Percentiles rank a stretch among this genome's conserved stretches.
phyloP scores from a whole-genome alignment of 1,284 basidiomycete species.

The Tylopilus sp. region DNA sequence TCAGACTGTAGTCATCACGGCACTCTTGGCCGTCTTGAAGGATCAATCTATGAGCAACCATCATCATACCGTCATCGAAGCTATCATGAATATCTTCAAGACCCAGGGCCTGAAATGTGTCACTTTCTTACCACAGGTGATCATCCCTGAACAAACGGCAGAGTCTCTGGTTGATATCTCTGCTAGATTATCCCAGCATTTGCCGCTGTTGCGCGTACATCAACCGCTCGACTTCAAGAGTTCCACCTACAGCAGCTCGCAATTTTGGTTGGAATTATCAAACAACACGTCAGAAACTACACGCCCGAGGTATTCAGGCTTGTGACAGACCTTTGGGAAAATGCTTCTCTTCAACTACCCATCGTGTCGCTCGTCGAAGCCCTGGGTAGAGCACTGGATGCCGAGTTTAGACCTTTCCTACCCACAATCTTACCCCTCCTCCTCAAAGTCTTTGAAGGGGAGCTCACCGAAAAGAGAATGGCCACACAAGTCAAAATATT shows the following conservation, averaged over 20 bases:
- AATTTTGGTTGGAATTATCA: conserved; percentile 95
- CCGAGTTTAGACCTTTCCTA: conserved; percentile 98
- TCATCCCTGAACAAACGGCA: conserved; percentile 15
- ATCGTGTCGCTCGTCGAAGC: conserved; percentile 94
- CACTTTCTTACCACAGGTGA: conserved; percentile 88
- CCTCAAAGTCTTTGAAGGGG: conserved; percentile 88
- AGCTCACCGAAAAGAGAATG: conserved; percentile 74
- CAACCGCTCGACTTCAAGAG: conserved; percentile 81
- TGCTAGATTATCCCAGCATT: conserved; percentile 96
- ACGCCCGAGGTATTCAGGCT: conserved; percentile 80
- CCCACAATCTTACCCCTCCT: conserved; percentile 89
- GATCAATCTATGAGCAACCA: conserved; percentile 84
- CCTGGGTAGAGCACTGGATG: conserved; percentile 92
- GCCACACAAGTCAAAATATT: conserved; percentile 88
- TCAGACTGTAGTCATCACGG: conserved; percentile 93
- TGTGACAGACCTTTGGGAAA: conserved; percentile 89
- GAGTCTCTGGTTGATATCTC: conserved; percentile 6
- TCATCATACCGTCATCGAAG: conserved; percentile 94
- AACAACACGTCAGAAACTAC: conserved; percentile 95
- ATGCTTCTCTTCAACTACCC: conserved; percentile 81
- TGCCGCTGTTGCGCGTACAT: conserved; percentile 81
- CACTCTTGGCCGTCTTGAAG: conserved; percentile 84
- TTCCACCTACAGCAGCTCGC: conserved; percentile 97
- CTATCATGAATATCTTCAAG: conserved; percentile 99
- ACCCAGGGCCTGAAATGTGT: conserved; percentile 97